phyloP scores from a whole-genome alignment of 768 basidiomycete genomes.

The Botryobasidium botryosum region DNA sequence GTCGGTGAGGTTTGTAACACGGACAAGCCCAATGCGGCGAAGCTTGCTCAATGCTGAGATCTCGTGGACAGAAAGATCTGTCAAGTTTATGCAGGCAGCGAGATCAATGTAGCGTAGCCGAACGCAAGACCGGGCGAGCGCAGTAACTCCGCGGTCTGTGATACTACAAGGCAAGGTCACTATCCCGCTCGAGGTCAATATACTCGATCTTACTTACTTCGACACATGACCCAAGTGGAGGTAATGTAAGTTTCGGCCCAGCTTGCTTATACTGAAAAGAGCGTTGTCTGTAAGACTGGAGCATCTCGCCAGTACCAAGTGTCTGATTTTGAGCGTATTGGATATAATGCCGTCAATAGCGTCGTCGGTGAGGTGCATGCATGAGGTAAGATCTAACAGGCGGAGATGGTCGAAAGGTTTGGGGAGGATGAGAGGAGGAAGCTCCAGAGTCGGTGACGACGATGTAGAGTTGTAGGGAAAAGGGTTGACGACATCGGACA shows the following conservation, averaged over 20 bases:
- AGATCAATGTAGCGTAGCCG: conserved; percentile 90
- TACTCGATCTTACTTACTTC: no score
- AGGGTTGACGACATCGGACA: not conserved
- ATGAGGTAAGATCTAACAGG: conserved; percentile 84
- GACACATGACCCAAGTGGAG: conserved; percentile 83
- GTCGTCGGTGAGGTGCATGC: conserved; percentile 59
- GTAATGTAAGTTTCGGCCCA: conserved; percentile 89
- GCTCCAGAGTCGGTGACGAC: not conserved
- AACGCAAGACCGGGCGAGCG: conserved; percentile 72
- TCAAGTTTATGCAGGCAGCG: conserved; percentile 81
- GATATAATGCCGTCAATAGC: conserved; percentile 70
- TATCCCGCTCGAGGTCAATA: no score
- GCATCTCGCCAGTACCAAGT: conserved; percentile 79
- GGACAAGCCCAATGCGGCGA: conserved; percentile 85
- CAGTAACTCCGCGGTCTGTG: conserved; percentile 74
- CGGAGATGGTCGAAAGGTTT: conserved; percentile 69
- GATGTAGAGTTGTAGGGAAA: not conserved
- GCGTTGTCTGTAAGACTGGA: conserved; percentile 57
- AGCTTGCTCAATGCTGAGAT: conserved; percentile 76
- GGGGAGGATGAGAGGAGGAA: conserved; percentile 39
- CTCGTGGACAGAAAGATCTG: conserved; percentile 90
- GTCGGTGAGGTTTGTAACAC: conserved; percentile 85
- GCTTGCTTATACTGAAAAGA: conserved; percentile 64
- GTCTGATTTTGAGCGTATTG: conserved; percentile 70
- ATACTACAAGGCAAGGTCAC: conserved; percentile 35